These are phyloP conservation scores for Blastobotrys apis DNA, from an alignment of 1,139 yeast genomes.

Conservation along the genomic window DNA sequence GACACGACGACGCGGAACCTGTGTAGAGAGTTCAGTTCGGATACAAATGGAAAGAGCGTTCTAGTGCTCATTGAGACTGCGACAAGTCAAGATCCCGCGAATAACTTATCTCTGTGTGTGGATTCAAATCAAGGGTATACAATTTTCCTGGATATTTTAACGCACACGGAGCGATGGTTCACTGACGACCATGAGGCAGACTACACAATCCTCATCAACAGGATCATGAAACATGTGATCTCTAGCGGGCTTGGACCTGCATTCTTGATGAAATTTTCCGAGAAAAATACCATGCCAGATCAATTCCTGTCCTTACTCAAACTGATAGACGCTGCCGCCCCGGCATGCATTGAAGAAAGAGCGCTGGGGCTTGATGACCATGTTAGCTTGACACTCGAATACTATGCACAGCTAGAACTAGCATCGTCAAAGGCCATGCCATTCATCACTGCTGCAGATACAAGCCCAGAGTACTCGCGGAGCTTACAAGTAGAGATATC, in stretches of 20 bases:
- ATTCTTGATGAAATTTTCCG: slow-evolving; percentile 15
- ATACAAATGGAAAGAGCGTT: slow-evolving; percentile 8
- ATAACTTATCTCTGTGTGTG: not conserved
- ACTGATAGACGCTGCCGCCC: slow-evolving; percentile 24
- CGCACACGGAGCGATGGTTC: slow-evolving; percentile 22
- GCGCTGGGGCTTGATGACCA: slow-evolving; percentile 1
- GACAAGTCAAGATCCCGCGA: slow-evolving; percentile 9
- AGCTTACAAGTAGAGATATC: slow-evolving; percentile 14
- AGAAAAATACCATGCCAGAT: slow-evolving; percentile 12
- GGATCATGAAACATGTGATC: slow-evolving; percentile 15
- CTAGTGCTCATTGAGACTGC: slow-evolving; percentile 15
- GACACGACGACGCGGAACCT: slow-evolving; percentile 1
- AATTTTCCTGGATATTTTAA: slow-evolving; percentile 18
- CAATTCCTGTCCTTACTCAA: slow-evolving; percentile 24
- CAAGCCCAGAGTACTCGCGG: slow-evolving; percentile 15
- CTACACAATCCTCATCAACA: slow-evolving; percentile 12
- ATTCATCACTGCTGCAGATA: slow-evolving; percentile 17
- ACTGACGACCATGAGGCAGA: slow-evolving; percentile 15
- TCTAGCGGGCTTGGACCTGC: slow-evolving; percentile 16
- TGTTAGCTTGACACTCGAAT: slow-evolving; percentile 2
- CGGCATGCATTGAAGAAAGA: slow-evolving; percentile 14
- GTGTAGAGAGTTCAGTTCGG: slow-evolving; percentile 7
- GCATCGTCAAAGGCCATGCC: slow-evolving; percentile 18
- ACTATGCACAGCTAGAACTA: slow-evolving; percentile 11
- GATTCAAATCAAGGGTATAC: slow-evolving; percentile 15